These are phyloP conservation scores for Blastobotrys serpentis DNA, from an alignment of 1,139 yeast species.

Conservation along the genomic window DNA sequence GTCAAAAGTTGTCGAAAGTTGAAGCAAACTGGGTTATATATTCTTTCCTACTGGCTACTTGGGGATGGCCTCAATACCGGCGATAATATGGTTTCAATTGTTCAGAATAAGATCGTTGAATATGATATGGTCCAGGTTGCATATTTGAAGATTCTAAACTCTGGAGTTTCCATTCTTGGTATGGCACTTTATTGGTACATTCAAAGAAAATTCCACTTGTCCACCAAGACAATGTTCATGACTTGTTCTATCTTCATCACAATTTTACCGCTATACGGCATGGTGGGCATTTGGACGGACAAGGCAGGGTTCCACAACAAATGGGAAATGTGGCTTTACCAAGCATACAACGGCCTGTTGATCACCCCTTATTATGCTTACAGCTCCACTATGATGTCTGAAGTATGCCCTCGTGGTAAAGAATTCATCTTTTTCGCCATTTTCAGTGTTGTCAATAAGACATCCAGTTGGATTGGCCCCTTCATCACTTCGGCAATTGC, in stretches of 20 bases:
- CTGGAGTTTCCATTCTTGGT: conserved; percentile 22
- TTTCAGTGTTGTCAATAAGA: conserved; percentile 24
- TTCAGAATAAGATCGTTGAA: conserved; percentile 20
- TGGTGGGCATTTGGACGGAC: conserved; percentile 24
- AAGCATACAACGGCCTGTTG: conserved; percentile 23
- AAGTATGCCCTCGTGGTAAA: conserved; percentile 23
- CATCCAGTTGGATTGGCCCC: conserved; percentile 25
- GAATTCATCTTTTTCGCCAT: conserved; percentile 25
- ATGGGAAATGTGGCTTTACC: conserved; percentile 25
- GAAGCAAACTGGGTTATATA: conserved; percentile 23
- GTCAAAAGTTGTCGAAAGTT: conserved; percentile 21
- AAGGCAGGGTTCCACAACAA: conserved; percentile 22
- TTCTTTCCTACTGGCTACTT: conserved; percentile 21
- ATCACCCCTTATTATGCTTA: conserved; percentile 25
- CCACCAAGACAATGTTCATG: conserved; percentile 24
- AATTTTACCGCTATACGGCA: conserved; percentile 24
- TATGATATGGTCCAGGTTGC: conserved; percentile 19
- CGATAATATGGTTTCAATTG: conserved; percentile 17
- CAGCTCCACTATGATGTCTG: conserved; percentile 25
- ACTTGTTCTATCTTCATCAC: conserved; percentile 22
- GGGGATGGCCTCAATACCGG: conserved; percentile 22
- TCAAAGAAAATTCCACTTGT: conserved; percentile 21
- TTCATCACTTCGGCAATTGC: conserved; percentile 25
- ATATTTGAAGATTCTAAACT: conserved; percentile 21
- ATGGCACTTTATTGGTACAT: conserved; percentile 22